These are phyloP conservation scores for Fagus crenata DNA, from an alignment of 306 rosid species.

Conservation along the genomic window DNA sequence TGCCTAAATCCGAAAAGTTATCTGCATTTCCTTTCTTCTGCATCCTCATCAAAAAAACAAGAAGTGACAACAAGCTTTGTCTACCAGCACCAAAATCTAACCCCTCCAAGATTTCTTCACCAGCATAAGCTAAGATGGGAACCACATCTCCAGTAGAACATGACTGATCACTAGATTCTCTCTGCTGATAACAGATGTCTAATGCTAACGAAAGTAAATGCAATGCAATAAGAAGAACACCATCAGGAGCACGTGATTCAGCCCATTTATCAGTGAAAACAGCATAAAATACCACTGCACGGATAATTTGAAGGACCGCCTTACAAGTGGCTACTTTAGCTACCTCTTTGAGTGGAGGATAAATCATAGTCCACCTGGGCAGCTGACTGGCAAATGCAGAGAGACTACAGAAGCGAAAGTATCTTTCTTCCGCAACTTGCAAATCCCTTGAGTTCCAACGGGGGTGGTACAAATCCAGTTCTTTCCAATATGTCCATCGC, in stretches of 20 bases:
- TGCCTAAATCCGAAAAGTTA: conserved; percentile 58
- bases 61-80: conserved; percentile 87
- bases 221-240: conserved; percentile 75
- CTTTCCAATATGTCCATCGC: conserved; percentile 78
- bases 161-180: conserved; percentile 44
- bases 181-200: conserved; percentile 71
- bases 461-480: conserved; percentile 85
- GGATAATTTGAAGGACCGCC: conserved; percentile 70
- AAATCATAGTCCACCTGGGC: conserved; percentile 79
- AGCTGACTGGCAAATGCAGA: conserved; percentile 71
- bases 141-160: conserved; percentile 42
- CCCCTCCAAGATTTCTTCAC: conserved; percentile 53
- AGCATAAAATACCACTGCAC: conserved; percentile 85
- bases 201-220: conserved; percentile 82
- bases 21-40: conserved; percentile 52
- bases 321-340: conserved; percentile 86
- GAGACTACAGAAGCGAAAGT: conserved; percentile 64
- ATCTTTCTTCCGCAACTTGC: conserved; percentile 97
- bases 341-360: conserved; percentile 74
- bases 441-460: conserved; percentile 94
- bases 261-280: conserved; percentile 55
- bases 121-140: conserved; percentile 68
- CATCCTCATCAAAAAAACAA: conserved; percentile 74
- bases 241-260: conserved; percentile 90
- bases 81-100: conserved; percentile 54